Conservation (phyloP, 257 asterid species). For the Lavandula angustifolia region DNA sequence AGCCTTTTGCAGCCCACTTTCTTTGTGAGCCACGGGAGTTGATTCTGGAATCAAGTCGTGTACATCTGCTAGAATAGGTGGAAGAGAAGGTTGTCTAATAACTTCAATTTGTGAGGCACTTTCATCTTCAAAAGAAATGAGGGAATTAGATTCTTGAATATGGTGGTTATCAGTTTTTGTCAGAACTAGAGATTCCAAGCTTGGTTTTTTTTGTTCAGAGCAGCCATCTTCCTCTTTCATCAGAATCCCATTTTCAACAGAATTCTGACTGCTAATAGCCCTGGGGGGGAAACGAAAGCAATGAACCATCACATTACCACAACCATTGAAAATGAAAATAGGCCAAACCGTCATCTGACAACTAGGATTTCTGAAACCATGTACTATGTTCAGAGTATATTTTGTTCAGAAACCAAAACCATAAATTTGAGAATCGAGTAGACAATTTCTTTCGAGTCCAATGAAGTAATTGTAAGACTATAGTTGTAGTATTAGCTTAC, state of each 20-base stretch:
- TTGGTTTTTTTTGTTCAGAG: constrained; percentile 48
- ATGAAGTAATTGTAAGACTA: constrained; percentile 13
- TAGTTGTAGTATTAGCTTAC: constrained; percentile 42
- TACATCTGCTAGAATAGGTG: constrained; percentile 79
- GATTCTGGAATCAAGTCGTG: constrained; percentile 73
- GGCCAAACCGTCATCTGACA: constrained; percentile 6
- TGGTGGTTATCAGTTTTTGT: constrained; percentile 44
- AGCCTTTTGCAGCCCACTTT: constrained; percentile 44
- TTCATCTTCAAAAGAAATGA: constrained; percentile 81
- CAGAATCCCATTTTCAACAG: constrained; percentile 48
- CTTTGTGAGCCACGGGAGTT: constrained; percentile 43
- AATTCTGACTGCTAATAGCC: constrained; percentile 47
- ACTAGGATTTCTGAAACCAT: constrained; percentile 19
- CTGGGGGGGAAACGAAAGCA: constrained; percentile 39
- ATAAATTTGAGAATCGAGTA: constrained; percentile 13
- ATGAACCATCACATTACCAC: constrained; percentile 9
- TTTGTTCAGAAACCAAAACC: constrained; percentile 8
- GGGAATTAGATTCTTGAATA: constrained; percentile 63
- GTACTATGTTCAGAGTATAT: constrained; percentile 7
- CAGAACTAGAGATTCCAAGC: constrained; percentile 45
- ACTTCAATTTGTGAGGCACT: constrained; percentile 49
- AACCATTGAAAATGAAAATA: constrained; percentile 23
- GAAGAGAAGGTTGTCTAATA: constrained; percentile 80
- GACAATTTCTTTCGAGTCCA: constrained; percentile 5
- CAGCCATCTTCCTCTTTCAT: constrained; percentile 42